Evolutionary conservation across 2,329 filamentous ascomycete genomes (phyloP).

Genomic region (Fragosphaeria purpurea): DNA sequence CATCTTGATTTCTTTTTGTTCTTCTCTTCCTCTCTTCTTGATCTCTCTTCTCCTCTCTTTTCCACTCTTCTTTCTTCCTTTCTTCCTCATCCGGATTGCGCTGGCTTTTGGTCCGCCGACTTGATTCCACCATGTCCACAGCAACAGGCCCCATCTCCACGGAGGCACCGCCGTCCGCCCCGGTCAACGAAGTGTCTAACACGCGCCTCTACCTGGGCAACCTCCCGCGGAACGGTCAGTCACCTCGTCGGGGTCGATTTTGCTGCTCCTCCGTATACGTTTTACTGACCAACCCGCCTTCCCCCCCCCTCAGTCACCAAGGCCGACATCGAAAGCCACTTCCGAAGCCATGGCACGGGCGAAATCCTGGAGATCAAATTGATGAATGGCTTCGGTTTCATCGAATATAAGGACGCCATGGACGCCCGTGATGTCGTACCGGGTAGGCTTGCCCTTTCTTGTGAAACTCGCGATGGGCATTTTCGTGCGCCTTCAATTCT

Average conservation of each 20-base stretch:
- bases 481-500: not conserved
- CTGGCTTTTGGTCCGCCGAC: too few relatives aligned
- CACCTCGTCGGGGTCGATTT: not conserved
- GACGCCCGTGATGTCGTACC: slow-evolving; percentile 97
- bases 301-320: slow-evolving; percentile 82
- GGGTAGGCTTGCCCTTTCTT: slow-evolving; percentile 49
- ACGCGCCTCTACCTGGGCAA: slow-evolving; percentile 88
- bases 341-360: slow-evolving; percentile 89
- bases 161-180: slow-evolving; percentile 1
- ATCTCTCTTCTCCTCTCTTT: not conserved
- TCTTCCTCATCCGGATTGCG: not conserved
- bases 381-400: slow-evolving; percentile 99
- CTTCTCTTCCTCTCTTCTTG: not conserved
- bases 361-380: slow-evolving; percentile 99
- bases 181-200: slow-evolving; percentile 67
- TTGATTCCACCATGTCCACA: slow-evolving; percentile 5
- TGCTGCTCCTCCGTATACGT: too few relatives aligned
- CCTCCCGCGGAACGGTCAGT: slow-evolving; percentile 85
- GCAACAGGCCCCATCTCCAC: slow-evolving; percentile 5
- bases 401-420: slow-evolving; percentile 98
- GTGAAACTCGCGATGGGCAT: not conserved
- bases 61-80: not conserved
- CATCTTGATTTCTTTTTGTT: not conserved
- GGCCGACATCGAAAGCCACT: slow-evolving; percentile 91
- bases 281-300: too few relatives aligned